Conservation (phyloP, 805 yeast genomes). For the Cyberlindnera americana region DNA sequence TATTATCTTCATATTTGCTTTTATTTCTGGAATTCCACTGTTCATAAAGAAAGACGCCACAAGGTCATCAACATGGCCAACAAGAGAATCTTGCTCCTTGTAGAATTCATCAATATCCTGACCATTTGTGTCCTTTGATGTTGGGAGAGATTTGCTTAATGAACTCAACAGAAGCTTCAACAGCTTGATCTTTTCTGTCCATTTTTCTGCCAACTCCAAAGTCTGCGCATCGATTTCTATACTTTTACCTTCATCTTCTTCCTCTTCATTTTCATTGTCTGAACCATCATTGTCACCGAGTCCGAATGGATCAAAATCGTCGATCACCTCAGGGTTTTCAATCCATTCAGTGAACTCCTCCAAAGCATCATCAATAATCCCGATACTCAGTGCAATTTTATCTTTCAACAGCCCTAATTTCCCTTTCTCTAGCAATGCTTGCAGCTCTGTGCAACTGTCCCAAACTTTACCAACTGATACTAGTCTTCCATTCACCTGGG, state of each 20-base stretch:
- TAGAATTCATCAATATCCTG: constrained; percentile 45
- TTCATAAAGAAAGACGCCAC: constrained; percentile 52
- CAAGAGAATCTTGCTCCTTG: constrained; percentile 38
- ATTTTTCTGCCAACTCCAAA: constrained; percentile 39
- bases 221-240: constrained; percentile 35
- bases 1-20: constrained; percentile 32
- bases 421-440: constrained; percentile 42
- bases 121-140: constrained; percentile 35
- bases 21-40: constrained; percentile 24
- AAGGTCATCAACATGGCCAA: constrained; percentile 51
- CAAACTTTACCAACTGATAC: constrained; percentile 65
- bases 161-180: constrained; percentile 57
- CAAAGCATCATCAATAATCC: constrained; percentile 56
- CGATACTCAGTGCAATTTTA: constrained; percentile 42
- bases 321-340: constrained; percentile 47
- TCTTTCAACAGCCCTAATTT: constrained; percentile 48
- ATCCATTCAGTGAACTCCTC: constrained; percentile 70
- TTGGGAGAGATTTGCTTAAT: constrained; percentile 54
- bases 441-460: constrained; percentile 57
- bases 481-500: constrained; percentile 38
- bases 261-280: constrained; percentile 30
- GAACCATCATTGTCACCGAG: constrained; percentile 26
- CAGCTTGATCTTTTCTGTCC: constrained; percentile 53
- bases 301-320: constrained; percentile 54
- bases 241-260: constrained; percentile 14